Percentiles rank a stretch among this genome's conserved stretches.
These are phyloP conservation scores for Tulasnella sp. DNA, from an alignment of 768 basidiomycete genomes.

Conservation along the genomic window DNA sequence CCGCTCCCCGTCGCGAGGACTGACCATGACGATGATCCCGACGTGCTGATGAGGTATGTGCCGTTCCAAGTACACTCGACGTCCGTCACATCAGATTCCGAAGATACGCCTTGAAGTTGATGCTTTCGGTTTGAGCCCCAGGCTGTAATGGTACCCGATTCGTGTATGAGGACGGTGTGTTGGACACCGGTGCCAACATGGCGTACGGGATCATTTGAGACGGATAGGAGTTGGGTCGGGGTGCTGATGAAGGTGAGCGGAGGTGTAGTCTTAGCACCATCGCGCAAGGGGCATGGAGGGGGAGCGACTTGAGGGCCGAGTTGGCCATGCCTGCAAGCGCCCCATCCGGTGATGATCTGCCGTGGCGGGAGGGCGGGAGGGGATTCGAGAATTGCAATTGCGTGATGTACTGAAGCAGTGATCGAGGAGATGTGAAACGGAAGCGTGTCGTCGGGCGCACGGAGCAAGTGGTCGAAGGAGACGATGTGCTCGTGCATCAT, in stretches of 20 bases:
- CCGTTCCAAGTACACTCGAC: constrained; percentile 74
- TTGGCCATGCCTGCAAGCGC: constrained; percentile 74
- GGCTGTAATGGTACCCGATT: constrained; percentile 37
- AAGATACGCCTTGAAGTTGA: constrained; percentile 40
- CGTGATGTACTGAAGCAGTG: constrained; percentile 61
- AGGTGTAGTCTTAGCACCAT: constrained; percentile 23
- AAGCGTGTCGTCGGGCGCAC: background rate
- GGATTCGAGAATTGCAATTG: constrained; percentile 39
- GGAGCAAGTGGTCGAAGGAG: constrained; percentile 33
- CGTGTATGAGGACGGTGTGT: constrained; percentile 37
- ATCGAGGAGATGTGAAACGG: constrained; percentile 35
- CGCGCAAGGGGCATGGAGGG: background rate
- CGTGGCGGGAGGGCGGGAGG: constrained; percentile 22
- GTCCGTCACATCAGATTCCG: constrained; percentile 22
- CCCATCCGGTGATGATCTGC: constrained; percentile 62
- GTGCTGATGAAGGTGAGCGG: constrained; percentile 24
- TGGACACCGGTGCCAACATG: constrained; percentile 40
- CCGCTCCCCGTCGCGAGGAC: constrained; percentile 46
- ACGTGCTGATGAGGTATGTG: constrained; percentile 39
- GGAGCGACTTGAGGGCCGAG: constrained; percentile 36
- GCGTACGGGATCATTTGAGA: constrained; percentile 33
- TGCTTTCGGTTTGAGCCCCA: constrained; percentile 66
- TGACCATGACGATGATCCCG: constrained; percentile 6
- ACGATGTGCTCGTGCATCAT: constrained; percentile 33
- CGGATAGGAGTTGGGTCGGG: constrained; percentile 33